These are phyloP conservation scores for Marsdenia floribunda DNA, from an alignment of 257 asterid genomes.

Conservation along the genomic window DNA sequence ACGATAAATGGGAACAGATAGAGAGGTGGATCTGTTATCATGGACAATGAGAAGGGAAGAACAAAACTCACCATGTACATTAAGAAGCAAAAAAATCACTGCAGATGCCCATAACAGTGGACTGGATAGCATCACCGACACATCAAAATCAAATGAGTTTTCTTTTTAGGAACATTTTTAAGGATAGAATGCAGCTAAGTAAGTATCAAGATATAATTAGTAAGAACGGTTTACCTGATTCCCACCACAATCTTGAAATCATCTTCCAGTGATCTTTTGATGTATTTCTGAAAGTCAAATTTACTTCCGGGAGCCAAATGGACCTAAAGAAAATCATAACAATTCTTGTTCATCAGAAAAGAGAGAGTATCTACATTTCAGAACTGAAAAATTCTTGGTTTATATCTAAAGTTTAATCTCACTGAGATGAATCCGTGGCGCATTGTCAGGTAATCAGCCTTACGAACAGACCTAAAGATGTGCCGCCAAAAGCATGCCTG, in stretches of 20 bases:
- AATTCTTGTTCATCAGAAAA: background rate
- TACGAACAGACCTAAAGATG: slow-evolving; percentile 71
- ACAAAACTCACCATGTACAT: slow-evolving; percentile 52
- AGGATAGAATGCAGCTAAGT: background rate
- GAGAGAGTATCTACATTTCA: background rate
- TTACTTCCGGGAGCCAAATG: slow-evolving; percentile 94
- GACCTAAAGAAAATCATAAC: slow-evolving; percentile 39
- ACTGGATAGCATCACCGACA: slow-evolving; percentile 37
- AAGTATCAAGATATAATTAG: background rate
- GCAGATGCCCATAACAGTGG: slow-evolving; percentile 66
- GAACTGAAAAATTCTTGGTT: background rate
- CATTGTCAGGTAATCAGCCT: slow-evolving; percentile 76
- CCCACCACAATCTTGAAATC: slow-evolving; percentile 95
- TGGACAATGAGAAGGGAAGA: background rate
- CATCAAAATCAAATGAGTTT: slow-evolving; percentile 10
- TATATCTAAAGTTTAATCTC: slow-evolving; percentile 23
- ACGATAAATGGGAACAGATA: background rate
- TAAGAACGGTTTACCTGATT: slow-evolving; percentile 48
- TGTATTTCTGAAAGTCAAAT: slow-evolving; percentile 92
- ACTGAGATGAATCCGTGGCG: slow-evolving; percentile 90
- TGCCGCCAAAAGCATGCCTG: slow-evolving; percentile 87
- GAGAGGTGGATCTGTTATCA: too few relatives aligned
- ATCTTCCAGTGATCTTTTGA: slow-evolving; percentile 87
- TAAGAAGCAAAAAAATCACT: slow-evolving; percentile 65
- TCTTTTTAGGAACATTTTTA: background rate